Base-by-base conservation (phyloP, 1,284 basidiomycete genomes). In the Puccinia horiana region DNA sequence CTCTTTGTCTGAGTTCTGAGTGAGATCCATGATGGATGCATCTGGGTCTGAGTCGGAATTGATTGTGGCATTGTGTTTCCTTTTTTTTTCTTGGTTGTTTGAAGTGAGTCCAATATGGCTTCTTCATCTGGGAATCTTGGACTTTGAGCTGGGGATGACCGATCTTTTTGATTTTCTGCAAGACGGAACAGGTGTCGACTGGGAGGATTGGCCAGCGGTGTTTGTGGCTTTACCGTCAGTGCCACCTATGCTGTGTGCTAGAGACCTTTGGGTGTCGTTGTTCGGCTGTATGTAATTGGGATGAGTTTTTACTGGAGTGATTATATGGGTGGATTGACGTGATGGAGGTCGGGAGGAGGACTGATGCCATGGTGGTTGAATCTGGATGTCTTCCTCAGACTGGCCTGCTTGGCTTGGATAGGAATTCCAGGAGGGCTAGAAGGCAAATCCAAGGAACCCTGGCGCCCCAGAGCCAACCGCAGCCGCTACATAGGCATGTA, bases 301-400 rank as follows among this genome's bases (percentile, higher is more conserved):
- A 32, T 72, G n/a, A 32, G 69, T 72, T 12, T 52, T n/a, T 1
- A 49, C 44, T 18, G 69, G 69, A 29, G 69, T 72, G 29, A 72
- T 72, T 44, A 72, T 44, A 3, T 32, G 69, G 26, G 44, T 72
- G 9, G 69, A 72, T 52, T 52, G 49, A 52, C 49, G 49, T 4
- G 20, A 52, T 52, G 49, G 49, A 12, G 49, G 49, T 20, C 49
- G 8, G 49, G 49, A 52, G n/a, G n/a, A 52, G 49, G 49, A 52
- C 20, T 9, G 49, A 52, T 9, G 49, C 49, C 11, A 18, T 23
- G 49, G 49, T 52, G 49, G 18, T 9, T 9, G 49, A n/a, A 14
- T 23, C 9, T 16, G 16, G 8, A 16, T 47, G 44, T 47, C 16
- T 47, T 47, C 44, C 44, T 47, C n/a, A n/a, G n/a, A n/a, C 44